phyloP scores from a whole-genome alignment of 306 rosid species.

The Begonia loranthoides region DNA sequence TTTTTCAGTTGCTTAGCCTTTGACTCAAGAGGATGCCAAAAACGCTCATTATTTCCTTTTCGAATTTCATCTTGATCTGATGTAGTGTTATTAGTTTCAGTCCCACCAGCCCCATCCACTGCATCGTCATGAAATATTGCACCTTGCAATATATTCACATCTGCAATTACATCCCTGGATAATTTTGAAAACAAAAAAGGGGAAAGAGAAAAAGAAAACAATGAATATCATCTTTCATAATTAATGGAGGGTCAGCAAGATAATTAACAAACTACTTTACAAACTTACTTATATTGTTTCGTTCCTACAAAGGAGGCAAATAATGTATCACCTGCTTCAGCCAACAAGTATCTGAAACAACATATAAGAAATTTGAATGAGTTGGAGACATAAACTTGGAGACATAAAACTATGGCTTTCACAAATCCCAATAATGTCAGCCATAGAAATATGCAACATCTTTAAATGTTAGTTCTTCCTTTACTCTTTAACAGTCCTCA shows the following conservation, averaged over 20 bases:
- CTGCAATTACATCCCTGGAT: constrained; percentile 83
- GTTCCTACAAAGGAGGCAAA: constrained; percentile 98
- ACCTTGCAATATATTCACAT: constrained; percentile 96
- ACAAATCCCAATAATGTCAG: no score
- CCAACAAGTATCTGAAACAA: constrained; percentile 69
- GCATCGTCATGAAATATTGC: constrained; percentile 92
- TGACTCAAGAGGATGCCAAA: constrained; percentile 60
- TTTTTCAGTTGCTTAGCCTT: constrained; percentile 46
- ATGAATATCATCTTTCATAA: neutral
- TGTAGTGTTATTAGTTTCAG: constrained; percentile 11
- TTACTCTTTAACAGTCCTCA: no score
- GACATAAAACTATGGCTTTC: no score
- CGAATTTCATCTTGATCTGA: constrained; percentile 29
- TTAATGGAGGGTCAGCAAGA: constrained; percentile 6
- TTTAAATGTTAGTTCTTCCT: no score
- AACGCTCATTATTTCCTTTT: constrained; percentile 43
- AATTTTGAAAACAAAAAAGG: constrained; percentile 10
- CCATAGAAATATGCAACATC: no score
- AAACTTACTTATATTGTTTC: constrained; percentile 84
- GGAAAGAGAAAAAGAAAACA: constrained; percentile 4
- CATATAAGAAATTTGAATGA: constrained; percentile 12
- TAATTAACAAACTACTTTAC: constrained; percentile 6
- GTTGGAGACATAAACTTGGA: no score
- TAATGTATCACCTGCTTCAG: constrained; percentile 93
- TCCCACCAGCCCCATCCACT: constrained; percentile 33